Conservation (phyloP, 176 grass and related monocot species). For the Thalia dealbata region DNA sequence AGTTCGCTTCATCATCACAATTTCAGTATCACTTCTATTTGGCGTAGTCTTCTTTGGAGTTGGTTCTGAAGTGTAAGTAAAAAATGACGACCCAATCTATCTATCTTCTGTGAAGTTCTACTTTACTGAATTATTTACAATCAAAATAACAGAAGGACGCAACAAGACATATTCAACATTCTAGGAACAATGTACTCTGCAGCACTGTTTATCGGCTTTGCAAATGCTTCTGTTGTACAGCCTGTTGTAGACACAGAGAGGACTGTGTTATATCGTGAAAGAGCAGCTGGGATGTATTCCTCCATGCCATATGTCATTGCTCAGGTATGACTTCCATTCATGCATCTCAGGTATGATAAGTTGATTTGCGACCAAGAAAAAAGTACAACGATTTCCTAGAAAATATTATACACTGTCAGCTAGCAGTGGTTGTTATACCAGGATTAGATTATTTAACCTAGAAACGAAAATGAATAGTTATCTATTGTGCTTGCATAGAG, state of each 20-base stretch:
- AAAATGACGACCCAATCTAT: not conserved
- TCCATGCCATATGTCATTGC: slow-evolving; percentile 53
- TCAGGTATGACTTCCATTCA: slow-evolving; percentile 30
- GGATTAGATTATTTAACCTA: not conserved
- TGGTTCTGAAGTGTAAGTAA: slow-evolving; percentile 70
- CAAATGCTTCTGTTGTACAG: slow-evolving; percentile 55
- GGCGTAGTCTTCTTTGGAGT: slow-evolving; percentile 85
- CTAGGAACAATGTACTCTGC: slow-evolving; percentile 42
- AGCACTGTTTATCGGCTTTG: slow-evolving; percentile 68
- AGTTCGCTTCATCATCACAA: slow-evolving; percentile 67
- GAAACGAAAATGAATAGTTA: no score
- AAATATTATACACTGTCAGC: not conserved
- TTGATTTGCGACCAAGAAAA: not conserved
- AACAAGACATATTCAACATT: slow-evolving; percentile 86
- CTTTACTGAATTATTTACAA: slow-evolving; percentile 17
- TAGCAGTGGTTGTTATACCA: not conserved
- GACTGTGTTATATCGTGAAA: slow-evolving; percentile 52
- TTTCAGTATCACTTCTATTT: slow-evolving; percentile 60
- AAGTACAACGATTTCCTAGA: not conserved
- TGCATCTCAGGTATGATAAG: not conserved
- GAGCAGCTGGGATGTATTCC: slow-evolving; percentile 63
- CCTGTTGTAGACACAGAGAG: slow-evolving; percentile 59
- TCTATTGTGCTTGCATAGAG: no score
- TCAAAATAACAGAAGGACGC: slow-evolving; percentile 35
- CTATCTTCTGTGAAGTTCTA: not conserved